These are phyloP conservation scores for Digitaria exilis DNA, from an alignment of 202 grass and related monocot species.

Conservation along the genomic window DNA sequence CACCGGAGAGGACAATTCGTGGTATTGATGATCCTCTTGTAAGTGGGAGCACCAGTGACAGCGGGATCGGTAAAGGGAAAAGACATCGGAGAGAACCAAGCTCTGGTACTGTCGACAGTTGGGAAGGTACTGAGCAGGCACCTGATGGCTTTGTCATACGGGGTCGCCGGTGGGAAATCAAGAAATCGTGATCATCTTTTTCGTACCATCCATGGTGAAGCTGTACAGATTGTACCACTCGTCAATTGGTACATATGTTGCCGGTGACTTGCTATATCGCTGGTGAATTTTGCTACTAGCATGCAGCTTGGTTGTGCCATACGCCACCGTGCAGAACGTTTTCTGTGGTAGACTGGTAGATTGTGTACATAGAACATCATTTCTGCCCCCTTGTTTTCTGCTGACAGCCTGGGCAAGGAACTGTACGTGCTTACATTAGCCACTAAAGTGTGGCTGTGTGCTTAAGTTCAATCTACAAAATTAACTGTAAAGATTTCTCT, in stretches of 20 bases:
- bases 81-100: conserved; percentile 35
- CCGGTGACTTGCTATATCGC: not conserved
- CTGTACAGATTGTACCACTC: not conserved
- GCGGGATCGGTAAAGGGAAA: conserved; percentile 50
- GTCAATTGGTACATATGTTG: not conserved
- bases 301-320: not conserved
- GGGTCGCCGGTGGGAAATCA: conserved; percentile 55
- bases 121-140: conserved; percentile 48
- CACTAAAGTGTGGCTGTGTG: not conserved
- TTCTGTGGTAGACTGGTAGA: not conserved
- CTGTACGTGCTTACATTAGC: conserved; percentile 4
- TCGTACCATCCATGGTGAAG: not conserved
- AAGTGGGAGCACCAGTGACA: conserved; percentile 65
- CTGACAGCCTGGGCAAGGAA: not conserved
- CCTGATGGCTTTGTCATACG: conserved; percentile 44
- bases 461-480: not conserved
- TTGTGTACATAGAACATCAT: not conserved
- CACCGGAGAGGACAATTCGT: conserved; percentile 46
- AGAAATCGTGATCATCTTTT: conserved; percentile 28
- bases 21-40: conserved; percentile 85
- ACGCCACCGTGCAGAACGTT: not conserved
- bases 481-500: not conserved
- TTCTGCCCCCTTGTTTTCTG: not conserved
- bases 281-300: conserved; percentile 35
- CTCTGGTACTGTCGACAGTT: conserved; percentile 44